A percentile compares a stretch with the other conserved stretches of the same genome.
phyloP scores from a whole-genome alignment of 2,329 filamentous ascomycete species.

The Botryotinia globosa region DNA sequence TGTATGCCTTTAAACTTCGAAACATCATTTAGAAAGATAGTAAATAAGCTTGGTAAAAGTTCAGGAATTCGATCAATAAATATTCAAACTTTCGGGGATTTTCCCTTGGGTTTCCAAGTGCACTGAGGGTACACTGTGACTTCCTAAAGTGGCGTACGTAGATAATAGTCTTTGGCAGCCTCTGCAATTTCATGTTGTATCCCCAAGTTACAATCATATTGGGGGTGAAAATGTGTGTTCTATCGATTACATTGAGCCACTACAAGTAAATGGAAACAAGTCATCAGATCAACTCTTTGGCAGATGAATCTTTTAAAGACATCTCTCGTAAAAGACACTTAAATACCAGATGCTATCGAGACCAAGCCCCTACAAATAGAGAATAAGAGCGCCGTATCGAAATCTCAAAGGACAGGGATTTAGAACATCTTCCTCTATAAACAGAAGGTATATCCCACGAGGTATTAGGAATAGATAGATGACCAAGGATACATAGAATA shows the following conservation, averaged over 20 bases:
- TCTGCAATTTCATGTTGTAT: not conserved
- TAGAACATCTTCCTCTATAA: no score
- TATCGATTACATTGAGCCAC: not conserved
- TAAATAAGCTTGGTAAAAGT: not conserved
- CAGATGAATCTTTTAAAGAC: rapidly evolving
- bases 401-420: rapidly evolving
- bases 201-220: not conserved
- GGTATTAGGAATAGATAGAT: not conserved
- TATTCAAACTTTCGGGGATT: not conserved
- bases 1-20: not conserved
- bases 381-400: not conserved
- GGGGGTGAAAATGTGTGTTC: not conserved
- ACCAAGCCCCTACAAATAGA: not conserved
- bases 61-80: not conserved
- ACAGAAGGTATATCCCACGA: not conserved
- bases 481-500: not conserved
- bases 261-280: not conserved
- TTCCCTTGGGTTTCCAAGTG: not conserved
- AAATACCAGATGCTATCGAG: not conserved
- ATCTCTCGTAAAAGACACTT: not conserved
- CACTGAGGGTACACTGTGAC: not conserved
- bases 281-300: not conserved
- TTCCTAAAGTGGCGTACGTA: not conserved
- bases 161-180: not conserved
- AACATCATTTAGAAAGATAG: not conserved